Evolutionary conservation across 2,329 filamentous ascomycete species (phyloP), one percentile per base, ranked within the genome.

Genomic region (Periconia sp.): DNA sequence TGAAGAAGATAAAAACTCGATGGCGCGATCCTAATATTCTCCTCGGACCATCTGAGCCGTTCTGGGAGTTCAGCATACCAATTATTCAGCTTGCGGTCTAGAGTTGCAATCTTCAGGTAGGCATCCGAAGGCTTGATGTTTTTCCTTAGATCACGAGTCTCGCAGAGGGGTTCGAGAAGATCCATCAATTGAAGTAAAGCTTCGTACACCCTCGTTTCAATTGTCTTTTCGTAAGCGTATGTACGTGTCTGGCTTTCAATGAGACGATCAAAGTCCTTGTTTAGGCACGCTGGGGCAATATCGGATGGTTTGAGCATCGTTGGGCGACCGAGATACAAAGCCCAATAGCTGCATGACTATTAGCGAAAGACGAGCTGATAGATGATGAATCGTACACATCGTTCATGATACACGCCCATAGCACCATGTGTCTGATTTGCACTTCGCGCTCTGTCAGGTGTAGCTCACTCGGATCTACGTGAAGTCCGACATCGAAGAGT

Each of bases 131-230:
- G 69, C 48, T 28, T 46, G 21, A 40, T 23, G 15, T 78, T 75
- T n/a, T 73, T 71, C 19, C 77, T 75, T 8, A 42, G 21, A n/a
- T 47, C 37, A 3, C 36, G 30, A 68, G 73, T 36, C 73, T 75
- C 4, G 73, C 74, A 12, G 5, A 48, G 28, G 12, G 44, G 48
- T 15, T 45, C 48, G 3, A 51, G 31, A 7, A 79, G 59, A 44
- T 77, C 77, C 75, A 79, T 76, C n/a, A 80, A 60, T 48, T 78
- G 75, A 22, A 78, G 68, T 9, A 78, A 65, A 17, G 77, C 57
- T 40, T 77, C 72, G 47, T 76, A 76, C 12, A 79, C 71, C 21
- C 75, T 57, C 5, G 54, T 59, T 34, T 55, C 59, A 11, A 54
- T 45, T 24, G 53, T 54, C 30, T 58, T 57, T 38, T 57, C 44